Conservation (phyloP, 2,329 filamentous ascomycete species). For the Colletotrichum simmondsii region DNA sequence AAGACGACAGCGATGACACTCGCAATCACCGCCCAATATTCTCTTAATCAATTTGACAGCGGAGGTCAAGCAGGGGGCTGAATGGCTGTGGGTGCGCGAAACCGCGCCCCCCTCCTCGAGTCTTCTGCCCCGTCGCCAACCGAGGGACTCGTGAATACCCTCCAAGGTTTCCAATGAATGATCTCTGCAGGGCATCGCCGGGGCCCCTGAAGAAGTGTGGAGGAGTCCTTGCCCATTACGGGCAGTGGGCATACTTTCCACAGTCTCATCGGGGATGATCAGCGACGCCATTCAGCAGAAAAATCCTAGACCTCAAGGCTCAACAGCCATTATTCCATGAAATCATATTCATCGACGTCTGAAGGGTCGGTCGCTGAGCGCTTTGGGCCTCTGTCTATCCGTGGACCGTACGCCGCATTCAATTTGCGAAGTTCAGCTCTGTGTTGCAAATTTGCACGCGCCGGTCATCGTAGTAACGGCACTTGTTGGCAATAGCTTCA, state of each 20-base stretch:
- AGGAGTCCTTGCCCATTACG: slow-evolving; percentile 27
- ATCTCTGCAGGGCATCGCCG: slow-evolving; percentile 28
- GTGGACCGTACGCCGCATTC: not conserved
- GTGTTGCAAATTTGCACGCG: not conserved
- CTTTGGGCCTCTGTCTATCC: not conserved
- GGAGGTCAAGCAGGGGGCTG: slow-evolving; percentile 15
- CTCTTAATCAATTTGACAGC: slow-evolving; percentile 21
- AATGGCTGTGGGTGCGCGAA: slow-evolving; percentile 5
- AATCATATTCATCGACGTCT: not conserved
- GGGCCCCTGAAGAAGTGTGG: slow-evolving; percentile 22
- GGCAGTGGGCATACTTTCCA: slow-evolving; percentile 7
- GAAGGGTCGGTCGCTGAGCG: not conserved
- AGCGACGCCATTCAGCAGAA: slow-evolving; percentile 18
- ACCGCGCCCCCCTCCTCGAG: not conserved
- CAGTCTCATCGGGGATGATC: slow-evolving; percentile 29
- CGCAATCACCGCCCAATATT: slow-evolving; percentile 2
- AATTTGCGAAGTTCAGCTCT: slow-evolving; percentile 9
- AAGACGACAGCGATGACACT: not conserved
- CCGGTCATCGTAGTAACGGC: not conserved
- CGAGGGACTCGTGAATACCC: slow-evolving; percentile 18
- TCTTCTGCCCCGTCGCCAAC: not conserved
- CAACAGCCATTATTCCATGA: not conserved
- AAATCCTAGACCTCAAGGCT: slow-evolving; percentile 5
- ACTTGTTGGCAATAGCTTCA: slow-evolving; percentile 23
- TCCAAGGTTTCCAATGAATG: slow-evolving; percentile 25